Evolutionary conservation across 176 grass and related monocot genomes (phyloP).

Genomic region (Canna indica): DNA sequence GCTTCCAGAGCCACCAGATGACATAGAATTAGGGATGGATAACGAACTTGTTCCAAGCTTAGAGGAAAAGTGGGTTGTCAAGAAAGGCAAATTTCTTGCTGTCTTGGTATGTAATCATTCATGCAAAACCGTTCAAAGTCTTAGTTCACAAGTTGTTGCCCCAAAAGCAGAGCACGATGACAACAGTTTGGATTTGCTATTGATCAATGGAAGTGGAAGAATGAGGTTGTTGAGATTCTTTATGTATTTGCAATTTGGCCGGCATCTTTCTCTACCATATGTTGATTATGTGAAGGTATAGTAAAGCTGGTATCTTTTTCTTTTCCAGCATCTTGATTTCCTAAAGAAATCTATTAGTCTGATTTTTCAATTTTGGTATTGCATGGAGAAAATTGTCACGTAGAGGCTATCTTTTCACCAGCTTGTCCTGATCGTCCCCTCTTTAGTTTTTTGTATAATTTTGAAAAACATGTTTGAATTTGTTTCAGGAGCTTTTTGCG

Average conservation of each 20-base stretch:
- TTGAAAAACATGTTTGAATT: background rate
- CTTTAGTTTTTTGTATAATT: no score
- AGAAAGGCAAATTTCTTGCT: conserved; percentile 85
- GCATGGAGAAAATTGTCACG: background rate
- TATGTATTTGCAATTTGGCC: conserved; percentile 71
- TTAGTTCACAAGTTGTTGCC: conserved; percentile 87
- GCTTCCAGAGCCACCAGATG: conserved; percentile 37
- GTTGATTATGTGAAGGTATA: conserved; percentile 92
- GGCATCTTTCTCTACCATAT: conserved; percentile 85
- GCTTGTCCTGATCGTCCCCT: no score
- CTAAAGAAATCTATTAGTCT: background rate
- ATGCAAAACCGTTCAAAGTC: conserved; percentile 89
- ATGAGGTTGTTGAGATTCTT: conserved; percentile 90
- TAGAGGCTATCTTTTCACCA: background rate
- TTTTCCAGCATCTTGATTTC: background rate
- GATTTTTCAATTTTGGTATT: background rate
- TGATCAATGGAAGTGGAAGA: conserved; percentile 79
- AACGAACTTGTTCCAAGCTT: conserved; percentile 81
- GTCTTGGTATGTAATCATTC: conserved; percentile 95
- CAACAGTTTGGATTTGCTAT: conserved; percentile 78
- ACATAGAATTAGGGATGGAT: conserved; percentile 30
- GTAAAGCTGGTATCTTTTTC: conserved; percentile 13
- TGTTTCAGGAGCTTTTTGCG: background rate
- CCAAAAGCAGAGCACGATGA: conserved; percentile 88
- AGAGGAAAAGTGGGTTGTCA: conserved; percentile 92